Conservation (phyloP, 768 basidiomycete species). For the Flagelloscypha sp. region DNA sequence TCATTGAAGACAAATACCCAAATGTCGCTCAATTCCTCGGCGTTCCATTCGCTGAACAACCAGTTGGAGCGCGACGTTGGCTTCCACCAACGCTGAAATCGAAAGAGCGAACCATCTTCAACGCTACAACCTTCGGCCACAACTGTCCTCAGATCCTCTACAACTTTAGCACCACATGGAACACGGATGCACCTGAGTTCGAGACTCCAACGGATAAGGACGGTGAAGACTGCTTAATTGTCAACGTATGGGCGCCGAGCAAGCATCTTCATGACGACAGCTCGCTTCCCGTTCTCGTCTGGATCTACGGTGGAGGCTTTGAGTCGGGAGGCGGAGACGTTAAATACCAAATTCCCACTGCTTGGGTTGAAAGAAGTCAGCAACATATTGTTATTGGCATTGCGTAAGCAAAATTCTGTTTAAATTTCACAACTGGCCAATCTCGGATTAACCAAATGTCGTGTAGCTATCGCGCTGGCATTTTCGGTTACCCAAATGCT, state of each 20-base stretch:
- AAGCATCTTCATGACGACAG: too few species aligned
- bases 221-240: conserved; percentile 27
- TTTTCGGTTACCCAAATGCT: conserved; percentile 32
- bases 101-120: conserved; percentile 10
- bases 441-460: too few species aligned
- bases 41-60: conserved; percentile 25
- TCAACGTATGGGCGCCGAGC: conserved; percentile 33
- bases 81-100: conserved; percentile 20
- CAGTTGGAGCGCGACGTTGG: conserved; percentile 28
- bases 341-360: conserved; percentile 9
- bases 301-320: conserved; percentile 30
- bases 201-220: too few species aligned
- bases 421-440: too few species aligned
- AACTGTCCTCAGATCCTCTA: conserved; percentile 22
- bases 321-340: conserved; percentile 20
- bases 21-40: conserved; percentile 28
- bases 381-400: conserved; percentile 9
- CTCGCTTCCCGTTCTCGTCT: conserved; percentile 5
- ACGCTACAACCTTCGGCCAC: conserved; percentile 22
- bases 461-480: conserved; percentile 30
- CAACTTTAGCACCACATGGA: too few species aligned
- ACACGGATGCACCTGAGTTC: too few species aligned
- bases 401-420: too few species aligned
- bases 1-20: conserved; percentile 13
- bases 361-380: conserved; percentile 10